Base-by-base conservation (phyloP, 106 monocot species). In the Triglochin maritima region DNA sequence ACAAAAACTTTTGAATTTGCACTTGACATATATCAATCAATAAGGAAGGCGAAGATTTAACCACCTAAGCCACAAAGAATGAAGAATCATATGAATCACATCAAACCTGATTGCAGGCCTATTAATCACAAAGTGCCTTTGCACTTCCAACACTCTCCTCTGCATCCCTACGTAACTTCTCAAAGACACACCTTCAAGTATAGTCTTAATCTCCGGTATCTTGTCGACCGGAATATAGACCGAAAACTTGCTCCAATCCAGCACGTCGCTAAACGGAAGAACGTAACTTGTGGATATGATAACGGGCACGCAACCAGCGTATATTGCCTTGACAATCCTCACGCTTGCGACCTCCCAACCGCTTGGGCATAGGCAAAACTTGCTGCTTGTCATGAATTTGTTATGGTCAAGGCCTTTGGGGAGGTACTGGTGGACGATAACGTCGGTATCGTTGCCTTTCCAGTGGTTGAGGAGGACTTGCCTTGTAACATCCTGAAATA, bases 321-420 rank as follows among this genome's bases (percentile, higher is more conserved):
- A 83, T 4, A 92, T 77, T 0, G 92, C 63, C 66, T 92, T 85
- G 4, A 85, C 81, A 6, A 87, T 68, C 66, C 87, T 70, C 4
- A 87, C 85, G 42, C 83, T 92, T 6, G 85, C 92, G 5, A 92
- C 92, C 72, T 92, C 92, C 56, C 79, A 85, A 6, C 92, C 85
- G 17, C 88, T 88, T 0, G 92, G 92, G 51, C 93, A 93, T 43
- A 86, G 50, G 74, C 88, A 93, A 69, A 83, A 93, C 64, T 69
- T 81, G 29, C 77, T 49, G 45, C 13, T 74, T n/a, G 49, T 55
- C 85, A 93, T 93, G 8, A 78, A 43, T 2, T 67, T 74, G 1
- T 9, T 29, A 57, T 90, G 84, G 66, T 74, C 57, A 0, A 68
- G 3, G 10, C 62, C 74, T 41, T 74, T 69, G 3, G 87, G 92